A percentile compares a stretch with the other conserved stretches of the same genome.
Conservation (phyloP, 495 filamentous ascomycete species). For the Lophiotrema nucula region DNA sequence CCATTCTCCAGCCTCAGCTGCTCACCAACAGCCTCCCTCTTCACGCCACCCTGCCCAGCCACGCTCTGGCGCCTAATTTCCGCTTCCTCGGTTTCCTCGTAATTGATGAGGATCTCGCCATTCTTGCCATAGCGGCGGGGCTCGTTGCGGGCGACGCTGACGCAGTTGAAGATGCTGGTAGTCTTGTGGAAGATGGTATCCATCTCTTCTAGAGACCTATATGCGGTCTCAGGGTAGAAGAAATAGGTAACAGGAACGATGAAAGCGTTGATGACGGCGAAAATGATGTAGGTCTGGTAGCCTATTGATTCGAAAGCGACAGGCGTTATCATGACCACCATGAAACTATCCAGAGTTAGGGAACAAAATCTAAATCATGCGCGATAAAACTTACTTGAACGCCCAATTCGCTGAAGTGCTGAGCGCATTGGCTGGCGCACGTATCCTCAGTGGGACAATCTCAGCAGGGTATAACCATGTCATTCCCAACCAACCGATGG, state of each 20-base stretch:
- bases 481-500: conserved; percentile 57
- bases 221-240: conserved; percentile 60
- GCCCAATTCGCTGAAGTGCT: conserved; percentile 54
- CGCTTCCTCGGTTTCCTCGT: conserved; percentile 51
- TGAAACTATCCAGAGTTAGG: neutral
- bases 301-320: conserved; percentile 35
- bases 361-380: neutral
- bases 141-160: conserved; percentile 57
- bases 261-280: conserved; percentile 36
- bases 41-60: neutral
- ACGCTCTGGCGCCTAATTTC: neutral
- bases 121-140: conserved; percentile 70
- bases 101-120: conserved; percentile 63
- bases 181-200: conserved; percentile 52
- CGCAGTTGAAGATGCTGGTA: conserved; percentile 51
- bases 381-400: conserved; percentile 18
- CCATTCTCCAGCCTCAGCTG: neutral
- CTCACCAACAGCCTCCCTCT: neutral
- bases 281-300: conserved; percentile 43
- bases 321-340: conserved; percentile 30
- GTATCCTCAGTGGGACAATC: conserved; percentile 52
- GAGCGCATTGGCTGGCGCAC: conserved; percentile 53
- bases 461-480: conserved; percentile 61
- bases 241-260: conserved; percentile 50
- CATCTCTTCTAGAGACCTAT: conserved; percentile 58